phyloP scores from a whole-genome alignment of 257 asterid species.

The Marsdenia floribunda region DNA sequence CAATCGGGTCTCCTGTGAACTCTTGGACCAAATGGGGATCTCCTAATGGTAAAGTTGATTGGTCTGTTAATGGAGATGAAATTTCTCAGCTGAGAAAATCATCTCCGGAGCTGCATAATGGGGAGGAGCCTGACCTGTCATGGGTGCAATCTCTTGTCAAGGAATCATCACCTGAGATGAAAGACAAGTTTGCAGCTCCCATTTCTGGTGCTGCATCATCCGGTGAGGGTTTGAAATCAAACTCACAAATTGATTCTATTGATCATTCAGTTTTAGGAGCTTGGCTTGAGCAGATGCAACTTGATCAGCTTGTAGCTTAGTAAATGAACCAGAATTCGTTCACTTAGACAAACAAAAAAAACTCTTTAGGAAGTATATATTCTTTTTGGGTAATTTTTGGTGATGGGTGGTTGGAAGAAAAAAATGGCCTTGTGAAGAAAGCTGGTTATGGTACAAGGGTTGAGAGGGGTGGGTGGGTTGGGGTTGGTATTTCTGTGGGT shows the following conservation, averaged over 20 bases:
- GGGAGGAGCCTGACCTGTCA: constrained; percentile 78
- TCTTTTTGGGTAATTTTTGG: constrained; percentile 42
- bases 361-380: constrained; percentile 42
- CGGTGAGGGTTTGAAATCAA: constrained; percentile 72
- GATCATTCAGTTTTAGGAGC: constrained; percentile 84
- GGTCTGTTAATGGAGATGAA: constrained; percentile 69
- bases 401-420: constrained; percentile 22
- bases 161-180: constrained; percentile 94
- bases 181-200: constrained; percentile 47
- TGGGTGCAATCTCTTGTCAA: constrained; percentile 97
- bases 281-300: constrained; percentile 96
- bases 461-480: background rate
- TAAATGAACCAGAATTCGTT: constrained; percentile 30
- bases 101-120: constrained; percentile 31
- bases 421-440: background rate
- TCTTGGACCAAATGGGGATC: constrained; percentile 76
- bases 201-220: constrained; percentile 53
- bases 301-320: constrained; percentile 81
- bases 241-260: constrained; percentile 46
- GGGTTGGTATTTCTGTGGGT: constrained; percentile 25
- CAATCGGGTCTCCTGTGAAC: constrained; percentile 47
- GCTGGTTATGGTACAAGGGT: constrained; percentile 13
- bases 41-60: constrained; percentile 53
- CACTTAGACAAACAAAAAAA: constrained; percentile 36
- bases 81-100: constrained; percentile 36